Base-by-base conservation (phyloP, 2,329 filamentous ascomycete genomes). In the Phaeophleospora eucalypticola region DNA sequence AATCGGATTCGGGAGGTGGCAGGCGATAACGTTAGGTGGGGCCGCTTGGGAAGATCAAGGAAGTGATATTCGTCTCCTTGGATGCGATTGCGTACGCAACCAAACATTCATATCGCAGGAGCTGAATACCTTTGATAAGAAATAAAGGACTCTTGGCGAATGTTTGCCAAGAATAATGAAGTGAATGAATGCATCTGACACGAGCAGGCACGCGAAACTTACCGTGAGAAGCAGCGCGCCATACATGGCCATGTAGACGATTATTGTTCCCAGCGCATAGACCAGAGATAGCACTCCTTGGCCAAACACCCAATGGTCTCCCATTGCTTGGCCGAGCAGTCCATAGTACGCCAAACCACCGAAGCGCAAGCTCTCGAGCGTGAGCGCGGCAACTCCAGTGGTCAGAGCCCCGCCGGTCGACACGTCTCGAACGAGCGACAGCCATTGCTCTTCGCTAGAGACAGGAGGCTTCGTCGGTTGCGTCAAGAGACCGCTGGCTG, bases 401-500 rank as follows among this genome's bases (percentile, higher is more conserved):
- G 50, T 46, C 19, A 61, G 17, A 10, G 55, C 54, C 4, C 61
- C 59, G 12, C 59, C 54, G n/a, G 50, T 45, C 4, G 63, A 58
- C 1, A 67, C 43, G 50, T 70, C 56, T 51, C 62, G 49, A 4
- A 63, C 39, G 14, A 60, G 43, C 21, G 50, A 43, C 20, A 55
- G n/a, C 33, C 45, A 50, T n/a, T 49, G 42, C 27, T 57, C 48
- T 14, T 38, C 46, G 21, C 16, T 34, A 4, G 49, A 37, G 3
- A 19, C 16, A 8, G 40, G 17, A 2, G 35, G 33, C 20, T 43
- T 45, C 3, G 38, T 49, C 6, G 62, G 57, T 32, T 66, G 60
- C 9, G 56, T 49, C 2, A 66, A 54, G 2, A 63, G 56, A 12
- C 63, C 67, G 45, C 65, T 68, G 2, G 62, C 64, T n/a, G 64